Evolutionary conservation across 2,329 filamentous ascomycete species (phyloP).

Genomic region (Diaporthe sp.): DNA sequence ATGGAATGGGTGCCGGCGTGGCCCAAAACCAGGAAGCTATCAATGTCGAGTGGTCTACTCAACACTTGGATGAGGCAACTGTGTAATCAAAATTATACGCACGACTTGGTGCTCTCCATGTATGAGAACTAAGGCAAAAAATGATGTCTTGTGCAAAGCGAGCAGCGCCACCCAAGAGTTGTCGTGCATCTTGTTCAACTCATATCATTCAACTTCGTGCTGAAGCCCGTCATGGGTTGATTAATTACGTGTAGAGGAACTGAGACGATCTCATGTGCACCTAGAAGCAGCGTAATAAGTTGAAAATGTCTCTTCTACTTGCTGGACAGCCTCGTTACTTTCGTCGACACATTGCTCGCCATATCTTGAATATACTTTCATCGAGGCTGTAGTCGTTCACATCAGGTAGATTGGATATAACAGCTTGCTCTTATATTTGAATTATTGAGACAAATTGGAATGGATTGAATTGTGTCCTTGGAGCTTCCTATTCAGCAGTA

Average conservation of each 20-base stretch:
- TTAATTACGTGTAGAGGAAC: not conserved
- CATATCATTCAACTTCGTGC: not conserved
- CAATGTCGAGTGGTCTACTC: not conserved
- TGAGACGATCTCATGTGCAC: not conserved
- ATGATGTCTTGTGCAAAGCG: not conserved
- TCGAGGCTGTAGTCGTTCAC: not conserved
- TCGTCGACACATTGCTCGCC: not conserved
- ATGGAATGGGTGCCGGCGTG: not conserved
- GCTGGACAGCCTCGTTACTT: not conserved
- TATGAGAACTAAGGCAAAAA: too few relatives aligned
- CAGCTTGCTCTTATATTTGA: not conserved
- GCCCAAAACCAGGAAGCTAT: not conserved
- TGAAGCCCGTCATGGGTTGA: not conserved
- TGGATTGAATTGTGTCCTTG: not conserved
- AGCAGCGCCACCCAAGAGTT: not conserved
- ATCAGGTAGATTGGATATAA: too few relatives aligned
- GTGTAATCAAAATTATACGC: not conserved
- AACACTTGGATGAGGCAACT: not conserved
- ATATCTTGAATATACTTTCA: too few relatives aligned
- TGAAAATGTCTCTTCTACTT: not conserved
- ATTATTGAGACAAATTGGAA: not conserved
- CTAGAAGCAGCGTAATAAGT: too few relatives aligned
- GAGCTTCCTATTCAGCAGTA: not conserved
- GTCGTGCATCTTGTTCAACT: not conserved
- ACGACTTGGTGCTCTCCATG: too few relatives aligned